These are phyloP conservation scores for Mucor saturninus DNA, from an alignment of 371 early-diverging fungal genomes.

Conservation along the genomic window DNA sequence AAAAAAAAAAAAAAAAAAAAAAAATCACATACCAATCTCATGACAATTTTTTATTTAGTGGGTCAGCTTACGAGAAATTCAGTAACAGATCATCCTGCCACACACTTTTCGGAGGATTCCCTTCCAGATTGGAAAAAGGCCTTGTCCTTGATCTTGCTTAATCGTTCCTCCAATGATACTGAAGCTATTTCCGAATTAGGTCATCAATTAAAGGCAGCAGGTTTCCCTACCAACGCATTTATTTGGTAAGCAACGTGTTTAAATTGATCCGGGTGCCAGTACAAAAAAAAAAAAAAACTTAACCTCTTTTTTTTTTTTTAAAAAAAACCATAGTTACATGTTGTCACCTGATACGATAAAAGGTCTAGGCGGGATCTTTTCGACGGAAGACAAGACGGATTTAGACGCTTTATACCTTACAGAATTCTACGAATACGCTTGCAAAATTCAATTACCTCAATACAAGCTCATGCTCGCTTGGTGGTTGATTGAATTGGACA, in stretches of 20 bases:
- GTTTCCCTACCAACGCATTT: slow-evolving; percentile 69
- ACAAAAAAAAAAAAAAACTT: not conserved
- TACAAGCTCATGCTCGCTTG: slow-evolving; percentile 85
- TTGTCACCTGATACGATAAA: slow-evolving; percentile 60
- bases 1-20: slow-evolving; percentile 5
- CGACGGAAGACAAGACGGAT: slow-evolving; percentile 26
- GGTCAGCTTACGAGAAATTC: slow-evolving; percentile 30
- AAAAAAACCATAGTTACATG: slow-evolving; percentile 55
- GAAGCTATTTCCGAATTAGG: slow-evolving; percentile 76
- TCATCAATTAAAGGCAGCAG: slow-evolving; percentile 64
- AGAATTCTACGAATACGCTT: slow-evolving; percentile 84
- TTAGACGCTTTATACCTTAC: slow-evolving; percentile 68
- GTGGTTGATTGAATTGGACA: slow-evolving; percentile 81
- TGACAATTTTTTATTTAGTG: slow-evolving; percentile 24
- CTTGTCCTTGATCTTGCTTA: slow-evolving; percentile 76
- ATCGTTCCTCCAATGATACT: slow-evolving; percentile 78
- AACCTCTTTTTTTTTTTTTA: not conserved
- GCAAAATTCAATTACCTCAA: slow-evolving; percentile 57
- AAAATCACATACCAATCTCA: not conserved
- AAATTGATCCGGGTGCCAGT: no score
- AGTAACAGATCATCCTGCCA: not conserved
- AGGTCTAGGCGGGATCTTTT: slow-evolving; percentile 57
- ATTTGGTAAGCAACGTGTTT: slow-evolving; percentile 66
- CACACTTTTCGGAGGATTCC: slow-evolving; percentile 24
- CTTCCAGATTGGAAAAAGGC: slow-evolving; percentile 71